Percentiles rank a stretch among this genome's conserved stretches.
Evolutionary conservation across 768 basidiomycete species (phyloP).

Genomic region (Mycena latifolia): DNA sequence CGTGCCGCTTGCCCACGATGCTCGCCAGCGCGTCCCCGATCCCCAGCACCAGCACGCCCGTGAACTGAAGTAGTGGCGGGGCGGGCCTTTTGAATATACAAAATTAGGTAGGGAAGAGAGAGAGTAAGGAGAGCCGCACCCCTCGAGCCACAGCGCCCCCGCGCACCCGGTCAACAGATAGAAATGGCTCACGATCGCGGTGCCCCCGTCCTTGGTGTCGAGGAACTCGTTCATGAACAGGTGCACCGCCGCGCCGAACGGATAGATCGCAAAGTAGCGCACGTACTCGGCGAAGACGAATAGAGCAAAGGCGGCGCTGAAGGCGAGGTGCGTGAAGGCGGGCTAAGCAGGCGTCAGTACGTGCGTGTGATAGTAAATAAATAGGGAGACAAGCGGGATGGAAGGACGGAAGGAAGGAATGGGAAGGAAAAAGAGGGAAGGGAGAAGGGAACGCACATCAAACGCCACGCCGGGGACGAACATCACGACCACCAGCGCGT

Average conservation of each 20-base stretch:
- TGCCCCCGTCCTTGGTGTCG: slow-evolving; percentile 94
- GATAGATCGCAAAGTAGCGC: slow-evolving; percentile 98
- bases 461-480: slow-evolving; percentile 94
- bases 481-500: slow-evolving; percentile 95
- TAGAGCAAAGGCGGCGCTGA: slow-evolving; percentile 93
- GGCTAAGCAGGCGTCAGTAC: slow-evolving; percentile 64
- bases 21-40: slow-evolving; percentile 94
- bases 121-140: slow-evolving; percentile 61
- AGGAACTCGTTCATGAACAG: slow-evolving; percentile 98
- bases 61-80: slow-evolving; percentile 68
- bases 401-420: neutral
- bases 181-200: slow-evolving; percentile 97
- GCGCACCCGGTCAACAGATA: slow-evolving; percentile 97
- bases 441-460: slow-evolving; percentile 71
- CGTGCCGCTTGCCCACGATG: slow-evolving; percentile 89
- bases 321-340: slow-evolving; percentile 94
- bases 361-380: neutral
- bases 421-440: too few relatives aligned
- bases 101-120: too few relatives aligned
- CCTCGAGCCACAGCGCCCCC: slow-evolving; percentile 94
- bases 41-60: slow-evolving; percentile 90
- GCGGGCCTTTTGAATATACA: slow-evolving; percentile 45
- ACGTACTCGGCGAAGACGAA: slow-evolving; percentile 98
- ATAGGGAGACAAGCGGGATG: too few relatives aligned
- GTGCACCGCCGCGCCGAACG: slow-evolving; percentile 93